Base-by-base conservation (phyloP, 345 rosid genomes). In the Viola odorata region DNA sequence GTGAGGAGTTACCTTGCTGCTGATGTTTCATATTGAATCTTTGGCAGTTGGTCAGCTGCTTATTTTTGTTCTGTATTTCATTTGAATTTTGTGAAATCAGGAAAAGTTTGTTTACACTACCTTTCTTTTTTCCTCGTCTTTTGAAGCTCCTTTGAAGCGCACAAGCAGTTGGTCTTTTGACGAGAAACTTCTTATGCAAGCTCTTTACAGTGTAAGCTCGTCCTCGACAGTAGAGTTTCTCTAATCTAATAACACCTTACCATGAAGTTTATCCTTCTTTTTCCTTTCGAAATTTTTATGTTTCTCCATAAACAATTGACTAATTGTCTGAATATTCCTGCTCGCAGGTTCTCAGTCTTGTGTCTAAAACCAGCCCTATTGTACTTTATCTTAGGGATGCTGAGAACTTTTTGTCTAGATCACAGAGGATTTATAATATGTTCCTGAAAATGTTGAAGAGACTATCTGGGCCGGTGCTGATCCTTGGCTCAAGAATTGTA, bases 361-460 rank as follows among this genome's bases (percentile, higher is more conserved):
- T 94, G 61, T 86, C 97, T 44, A 94, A 86, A 75, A 79, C 95
- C 48, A 69, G 37, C 70, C 96, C 97, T 8, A 65, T 88, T 42
- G 92, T 94, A 71, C 66, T 94, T 40, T 94, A 91, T 57, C 73
- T 94, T 56, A 79, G 97, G 78, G 97, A 94, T 70, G 79, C 81
- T 0, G 92, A 88, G 64, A 73, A 73, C 57, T 79, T 91, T 58
- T 58, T 88, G 40, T 85, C 62, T 67, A 78, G 86, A 55, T 94
- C 97, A 2, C 86, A 75, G 65, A 86, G 87, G 73, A 78, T 66
- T 8, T 84, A 86, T 61, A 84, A 72, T 69, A 62, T 94, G 62
- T 91, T 94, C 72, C 83, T 86, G 57, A 91, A 86, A 68, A 84
- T 91, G 85, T 73, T 86, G 62, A 77, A 82, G 14, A 88, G 86